Evolutionary conservation across 805 yeast species (phyloP).

Genomic region (Starmerella gropengiesseri): DNA sequence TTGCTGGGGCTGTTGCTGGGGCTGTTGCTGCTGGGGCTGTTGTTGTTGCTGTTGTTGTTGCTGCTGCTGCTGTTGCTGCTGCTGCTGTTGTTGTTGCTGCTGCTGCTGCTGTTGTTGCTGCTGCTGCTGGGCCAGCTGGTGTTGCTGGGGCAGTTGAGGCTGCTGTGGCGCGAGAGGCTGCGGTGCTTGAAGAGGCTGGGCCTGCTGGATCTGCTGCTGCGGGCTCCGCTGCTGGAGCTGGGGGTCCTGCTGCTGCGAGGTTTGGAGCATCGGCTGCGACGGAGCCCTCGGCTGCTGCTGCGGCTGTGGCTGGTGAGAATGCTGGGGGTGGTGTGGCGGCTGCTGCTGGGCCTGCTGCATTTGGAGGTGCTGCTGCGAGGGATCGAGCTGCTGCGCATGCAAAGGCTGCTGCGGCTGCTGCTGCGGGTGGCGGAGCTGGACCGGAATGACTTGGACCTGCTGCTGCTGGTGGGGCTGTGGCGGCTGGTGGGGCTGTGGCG

Average conservation of each 20-base stretch:
- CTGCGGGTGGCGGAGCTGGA: background rate
- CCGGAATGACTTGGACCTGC: constrained; percentile 1
- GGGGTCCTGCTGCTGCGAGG: constrained; percentile 6
- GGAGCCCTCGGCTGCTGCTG: constrained; percentile 10
- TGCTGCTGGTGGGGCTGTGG: constrained; percentile 8
- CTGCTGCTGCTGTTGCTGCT: constrained; percentile 9
- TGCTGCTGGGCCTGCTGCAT: constrained; percentile 19
- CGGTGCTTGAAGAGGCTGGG: background rate
- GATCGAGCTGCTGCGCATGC: constrained; percentile 1
- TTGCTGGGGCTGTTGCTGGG: constrained; percentile 9
- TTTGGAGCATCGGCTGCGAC: constrained; percentile 4
- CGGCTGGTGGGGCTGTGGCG: constrained; percentile 10
- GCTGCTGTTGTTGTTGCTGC: constrained; percentile 4
- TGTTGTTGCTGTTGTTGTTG: constrained; percentile 6
- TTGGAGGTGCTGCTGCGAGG: constrained; percentile 4
- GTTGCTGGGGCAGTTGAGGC: constrained; percentile 1
- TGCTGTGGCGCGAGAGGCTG: background rate
- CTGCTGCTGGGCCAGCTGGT: background rate
- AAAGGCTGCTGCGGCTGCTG: background rate
- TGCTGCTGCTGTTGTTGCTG: constrained; percentile 4
- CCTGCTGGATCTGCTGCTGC: constrained; percentile 7
- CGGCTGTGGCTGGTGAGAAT: constrained; percentile 4
- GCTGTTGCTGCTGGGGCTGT: constrained; percentile 15
- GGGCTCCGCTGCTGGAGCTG: constrained; percentile 10
- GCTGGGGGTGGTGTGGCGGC: constrained; percentile 4